phyloP scores from a whole-genome alignment of 306 rosid genomes.

The Hippophae gyantsensis region DNA sequence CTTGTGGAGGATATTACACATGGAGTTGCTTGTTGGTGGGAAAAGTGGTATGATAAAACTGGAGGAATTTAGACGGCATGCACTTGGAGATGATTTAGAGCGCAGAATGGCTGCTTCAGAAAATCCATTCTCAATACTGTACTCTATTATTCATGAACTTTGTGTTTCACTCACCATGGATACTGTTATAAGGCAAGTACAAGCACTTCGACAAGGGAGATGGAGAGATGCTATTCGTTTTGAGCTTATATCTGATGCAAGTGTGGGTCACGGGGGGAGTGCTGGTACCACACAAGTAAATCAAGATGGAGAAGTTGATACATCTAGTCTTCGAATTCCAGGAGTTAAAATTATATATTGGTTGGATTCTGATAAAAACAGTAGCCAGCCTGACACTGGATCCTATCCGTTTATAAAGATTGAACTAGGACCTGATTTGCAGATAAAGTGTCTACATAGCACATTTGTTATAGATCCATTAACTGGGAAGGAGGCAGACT shows the following conservation, averaged over 20 bases:
- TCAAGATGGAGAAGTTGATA: slow-evolving; percentile 77
- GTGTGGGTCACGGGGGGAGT: slow-evolving; percentile 47
- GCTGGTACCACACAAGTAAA: slow-evolving; percentile 52
- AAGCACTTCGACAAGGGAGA: slow-evolving; percentile 81
- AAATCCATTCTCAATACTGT: slow-evolving; percentile 66
- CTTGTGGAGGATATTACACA: slow-evolving; percentile 92
- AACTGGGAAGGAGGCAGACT: slow-evolving; percentile 82
- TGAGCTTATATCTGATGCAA: slow-evolving; percentile 75
- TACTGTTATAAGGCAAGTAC: slow-evolving; percentile 84
- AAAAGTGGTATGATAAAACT: slow-evolving; percentile 52
- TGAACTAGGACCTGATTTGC: slow-evolving; percentile 88
- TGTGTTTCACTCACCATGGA: slow-evolving; percentile 91
- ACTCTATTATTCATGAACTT: slow-evolving; percentile 79
- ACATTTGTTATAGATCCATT: slow-evolving; percentile 81
- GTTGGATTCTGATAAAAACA: slow-evolving; percentile 80
- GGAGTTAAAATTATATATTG: slow-evolving; percentile 84
- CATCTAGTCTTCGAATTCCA: slow-evolving; percentile 71
- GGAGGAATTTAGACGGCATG: slow-evolving; percentile 53
- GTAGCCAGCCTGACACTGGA: slow-evolving; percentile 50
- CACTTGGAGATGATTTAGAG: slow-evolving; percentile 89
- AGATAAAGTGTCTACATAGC: slow-evolving; percentile 76
- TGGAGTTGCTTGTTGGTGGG: slow-evolving; percentile 97
- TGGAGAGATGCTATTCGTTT: slow-evolving; percentile 95
- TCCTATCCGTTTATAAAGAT: slow-evolving; percentile 71
- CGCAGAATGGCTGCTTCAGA: slow-evolving; percentile 94